phyloP scores from a whole-genome alignment of 2,329 filamentous ascomycete genomes.

The Ceratocystis eucalypticola region DNA sequence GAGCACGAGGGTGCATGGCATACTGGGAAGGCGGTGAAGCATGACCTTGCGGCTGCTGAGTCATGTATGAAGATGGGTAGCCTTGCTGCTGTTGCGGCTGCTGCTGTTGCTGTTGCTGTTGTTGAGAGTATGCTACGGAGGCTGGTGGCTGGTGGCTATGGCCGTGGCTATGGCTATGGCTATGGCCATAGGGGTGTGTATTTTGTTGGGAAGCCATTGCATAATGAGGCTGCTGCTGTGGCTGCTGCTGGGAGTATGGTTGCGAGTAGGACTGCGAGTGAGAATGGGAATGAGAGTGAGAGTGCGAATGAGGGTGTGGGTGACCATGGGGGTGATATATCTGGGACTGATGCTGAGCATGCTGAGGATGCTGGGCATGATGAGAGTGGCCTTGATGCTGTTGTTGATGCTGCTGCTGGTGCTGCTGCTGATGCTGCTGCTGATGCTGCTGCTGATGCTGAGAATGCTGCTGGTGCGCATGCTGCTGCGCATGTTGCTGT shows the following conservation, averaged over 20 bases:
- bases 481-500: neutral
- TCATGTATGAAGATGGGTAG: slow-evolving; percentile 9
- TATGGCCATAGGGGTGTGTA: slow-evolving; percentile 27
- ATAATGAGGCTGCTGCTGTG: slow-evolving; percentile 26
- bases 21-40: slow-evolving; percentile 15
- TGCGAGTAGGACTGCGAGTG: slow-evolving; percentile 8
- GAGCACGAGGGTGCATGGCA: slow-evolving; percentile 10
- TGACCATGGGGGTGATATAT: slow-evolving; percentile 25
- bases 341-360: slow-evolving; percentile 42
- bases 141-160: slow-evolving; percentile 14
- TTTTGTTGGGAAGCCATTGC: slow-evolving; percentile 23
- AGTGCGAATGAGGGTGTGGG: slow-evolving; percentile 18
- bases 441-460: slow-evolving; percentile 21
- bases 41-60: slow-evolving; percentile 18
- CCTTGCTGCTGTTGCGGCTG: slow-evolving; percentile 21
- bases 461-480: no score
- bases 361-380: slow-evolving; percentile 36
- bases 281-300: slow-evolving; percentile 23
- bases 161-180: slow-evolving; percentile 18
- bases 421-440: slow-evolving; percentile 30
- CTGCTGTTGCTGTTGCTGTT: slow-evolving; percentile 10
- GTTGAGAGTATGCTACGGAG: slow-evolving; percentile 14
- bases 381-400: slow-evolving; percentile 34
- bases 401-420: slow-evolving; percentile 17
- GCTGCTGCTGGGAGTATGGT: slow-evolving; percentile 17